These are phyloP conservation scores for Botryococcus braunii DNA, from an alignment of 163 green algal species.

Conservation along the genomic window DNA sequence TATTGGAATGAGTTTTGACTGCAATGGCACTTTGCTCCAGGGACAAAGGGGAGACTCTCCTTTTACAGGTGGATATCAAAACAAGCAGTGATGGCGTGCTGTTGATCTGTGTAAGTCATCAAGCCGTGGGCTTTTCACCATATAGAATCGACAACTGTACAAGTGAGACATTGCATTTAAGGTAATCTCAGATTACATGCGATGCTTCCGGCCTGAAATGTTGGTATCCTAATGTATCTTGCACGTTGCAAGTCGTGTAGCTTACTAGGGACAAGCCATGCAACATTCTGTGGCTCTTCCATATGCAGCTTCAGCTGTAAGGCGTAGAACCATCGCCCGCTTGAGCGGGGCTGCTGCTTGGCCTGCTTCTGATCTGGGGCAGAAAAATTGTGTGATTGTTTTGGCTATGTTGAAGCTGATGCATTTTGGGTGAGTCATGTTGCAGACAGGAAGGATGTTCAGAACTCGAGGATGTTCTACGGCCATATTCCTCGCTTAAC, in stretches of 20 bases:
- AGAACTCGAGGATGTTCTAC: conserved; percentile 57
- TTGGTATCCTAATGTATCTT: neutral
- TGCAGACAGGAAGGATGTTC: conserved; percentile 19
- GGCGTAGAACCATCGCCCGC: no score
- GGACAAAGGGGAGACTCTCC: conserved; percentile 55
- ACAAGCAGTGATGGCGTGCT: conserved; percentile 23
- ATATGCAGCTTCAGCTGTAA: no score
- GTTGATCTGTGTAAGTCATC: conserved; percentile 33
- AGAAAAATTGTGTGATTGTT: no score
- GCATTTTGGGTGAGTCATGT: no score
- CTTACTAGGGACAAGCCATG: no score
- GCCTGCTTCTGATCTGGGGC: no score
- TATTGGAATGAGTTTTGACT: no score
- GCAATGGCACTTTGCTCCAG: no score
- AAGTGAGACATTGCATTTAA: conserved; percentile 52
- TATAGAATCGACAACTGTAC: conserved; percentile 70
- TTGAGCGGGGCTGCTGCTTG: no score
- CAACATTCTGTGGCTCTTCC: no score
- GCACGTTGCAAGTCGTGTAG: no score
- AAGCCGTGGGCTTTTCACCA: conserved; percentile 63
- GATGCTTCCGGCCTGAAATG: neutral
- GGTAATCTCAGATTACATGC: neutral
- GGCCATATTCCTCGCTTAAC: conserved; percentile 61
- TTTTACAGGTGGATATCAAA: conserved; percentile 62
- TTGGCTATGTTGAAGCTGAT: no score